Evolutionary conservation across 2,329 filamentous ascomycete genomes (phyloP).

Genomic region (Colletotrichum lindemuthianum): DNA sequence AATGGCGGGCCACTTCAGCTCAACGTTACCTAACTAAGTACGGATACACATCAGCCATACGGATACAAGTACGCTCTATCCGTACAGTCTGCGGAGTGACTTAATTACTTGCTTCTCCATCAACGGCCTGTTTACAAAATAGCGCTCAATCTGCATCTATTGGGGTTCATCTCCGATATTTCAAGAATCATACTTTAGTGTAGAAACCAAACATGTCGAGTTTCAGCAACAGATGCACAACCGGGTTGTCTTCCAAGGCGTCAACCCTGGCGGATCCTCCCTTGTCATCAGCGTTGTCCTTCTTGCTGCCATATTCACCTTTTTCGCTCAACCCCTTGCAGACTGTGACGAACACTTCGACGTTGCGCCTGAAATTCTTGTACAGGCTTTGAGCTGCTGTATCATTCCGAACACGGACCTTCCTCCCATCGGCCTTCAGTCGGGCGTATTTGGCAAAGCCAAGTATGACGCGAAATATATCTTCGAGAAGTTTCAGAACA

Average conservation of each 20-base stretch:
- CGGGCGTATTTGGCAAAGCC: conserved; percentile 69
- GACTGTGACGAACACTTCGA: conserved; percentile 78
- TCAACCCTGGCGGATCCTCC: conserved; percentile 44
- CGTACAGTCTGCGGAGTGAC: too few species aligned
- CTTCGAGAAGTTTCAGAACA: conserved; percentile 77
- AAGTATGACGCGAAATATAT: conserved; percentile 79
- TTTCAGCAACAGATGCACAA: conserved; percentile 74
- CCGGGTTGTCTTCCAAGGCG: conserved; percentile 64
- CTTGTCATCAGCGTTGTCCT: conserved; percentile 42
- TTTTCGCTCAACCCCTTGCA: conserved; percentile 75
- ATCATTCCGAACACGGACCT: conserved; percentile 40
- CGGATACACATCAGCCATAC: too few species aligned
- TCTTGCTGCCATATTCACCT: conserved; percentile 56
- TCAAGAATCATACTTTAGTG: conserved; percentile 39
- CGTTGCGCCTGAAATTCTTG: conserved; percentile 73
- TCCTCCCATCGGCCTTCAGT: conserved; percentile 51
- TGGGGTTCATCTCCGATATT: too few species aligned
- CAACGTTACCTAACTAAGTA: too few species aligned
- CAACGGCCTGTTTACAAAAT: conserved; percentile 12
- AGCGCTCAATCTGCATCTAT: background rate
- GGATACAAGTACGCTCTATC: background rate
- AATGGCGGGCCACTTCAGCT: background rate
- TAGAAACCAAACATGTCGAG: conserved; percentile 80
- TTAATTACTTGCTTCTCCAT: background rate
- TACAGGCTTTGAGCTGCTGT: conserved; percentile 62